A percentile compares a stretch with the other conserved stretches of the same genome.
Evolutionary conservation across 345 rosid species (phyloP).

Genomic region (Lepidium africanum): DNA sequence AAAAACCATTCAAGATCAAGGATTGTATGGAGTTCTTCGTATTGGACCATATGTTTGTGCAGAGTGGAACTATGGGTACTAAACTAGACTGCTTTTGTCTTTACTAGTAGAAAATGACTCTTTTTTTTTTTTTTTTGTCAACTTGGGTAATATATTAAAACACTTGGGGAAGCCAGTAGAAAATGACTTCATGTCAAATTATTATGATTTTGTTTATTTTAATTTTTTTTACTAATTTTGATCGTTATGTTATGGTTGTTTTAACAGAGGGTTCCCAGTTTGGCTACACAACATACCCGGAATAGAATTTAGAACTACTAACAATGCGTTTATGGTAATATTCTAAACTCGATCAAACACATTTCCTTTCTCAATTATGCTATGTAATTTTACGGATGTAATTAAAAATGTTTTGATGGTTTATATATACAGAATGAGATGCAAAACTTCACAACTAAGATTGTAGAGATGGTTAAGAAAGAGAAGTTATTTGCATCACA

Average conservation of each 20-base stretch:
- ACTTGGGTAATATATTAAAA: too few relatives aligned
- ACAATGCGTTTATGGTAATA: conserved; percentile 41
- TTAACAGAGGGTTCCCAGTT: conserved; percentile 47
- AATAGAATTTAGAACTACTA: conserved; percentile 42
- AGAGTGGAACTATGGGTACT: conserved; percentile 59
- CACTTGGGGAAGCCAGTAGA: too few relatives aligned
- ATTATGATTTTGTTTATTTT: background rate
- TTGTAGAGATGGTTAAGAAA: conserved; percentile 51
- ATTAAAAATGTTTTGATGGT: background rate
- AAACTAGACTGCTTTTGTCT: background rate
- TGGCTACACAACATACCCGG: conserved; percentile 57
- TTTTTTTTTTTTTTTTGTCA: too few relatives aligned
- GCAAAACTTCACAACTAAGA: conserved; percentile 58
- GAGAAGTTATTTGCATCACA: conserved; percentile 62
- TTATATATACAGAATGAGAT: conserved; percentile 41
- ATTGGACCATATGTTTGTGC: conserved; percentile 54
- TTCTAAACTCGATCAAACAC: background rate
- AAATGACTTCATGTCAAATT: too few relatives aligned
- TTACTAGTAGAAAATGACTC: background rate
- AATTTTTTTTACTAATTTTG: background rate
- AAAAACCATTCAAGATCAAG: conserved; percentile 32
- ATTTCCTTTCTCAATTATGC: background rate
- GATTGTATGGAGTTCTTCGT: conserved; percentile 38
- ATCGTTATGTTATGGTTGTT: background rate
- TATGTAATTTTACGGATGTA: background rate